Percentiles rank a stretch among this genome's conserved stretches.
Evolutionary conservation across 768 basidiomycete species (phyloP).

Genomic region (Psilocybe cyanescens): DNA sequence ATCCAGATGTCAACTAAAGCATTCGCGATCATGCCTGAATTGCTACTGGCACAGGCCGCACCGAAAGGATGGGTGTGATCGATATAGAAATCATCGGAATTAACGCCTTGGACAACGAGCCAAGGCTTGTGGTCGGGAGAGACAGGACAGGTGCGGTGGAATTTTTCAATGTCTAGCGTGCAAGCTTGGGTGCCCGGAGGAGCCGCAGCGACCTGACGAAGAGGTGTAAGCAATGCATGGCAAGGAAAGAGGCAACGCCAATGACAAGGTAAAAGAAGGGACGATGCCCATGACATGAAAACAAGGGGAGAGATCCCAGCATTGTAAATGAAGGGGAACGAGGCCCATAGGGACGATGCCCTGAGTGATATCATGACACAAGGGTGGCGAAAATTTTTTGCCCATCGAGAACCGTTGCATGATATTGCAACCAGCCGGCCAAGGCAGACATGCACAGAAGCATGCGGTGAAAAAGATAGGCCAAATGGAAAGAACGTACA

Average conservation of each 20-base stretch:
- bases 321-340: too few relatives aligned
- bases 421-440: not conserved
- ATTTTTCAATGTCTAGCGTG: conserved; percentile 34
- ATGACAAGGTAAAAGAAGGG: too few relatives aligned
- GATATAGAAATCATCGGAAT: conserved; percentile 26
- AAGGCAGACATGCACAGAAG: not conserved
- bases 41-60: conserved; percentile 30
- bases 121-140: conserved; percentile 33
- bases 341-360: too few relatives aligned
- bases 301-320: too few relatives aligned
- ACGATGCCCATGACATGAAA: too few relatives aligned
- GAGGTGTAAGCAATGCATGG: conserved; percentile 16
- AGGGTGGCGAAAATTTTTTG: too few relatives aligned
- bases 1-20: too few relatives aligned
- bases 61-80: conserved; percentile 35
- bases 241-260: too few relatives aligned
- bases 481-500: conserved; percentile 16
- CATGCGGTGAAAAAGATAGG: conserved; percentile 3
- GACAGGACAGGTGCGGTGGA: conserved; percentile 35
- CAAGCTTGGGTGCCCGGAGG: too few relatives aligned
- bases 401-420: too few relatives aligned
- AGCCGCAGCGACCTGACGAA: conserved; percentile 30
- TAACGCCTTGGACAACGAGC: conserved; percentile 29
- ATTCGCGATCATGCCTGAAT: conserved; percentile 29
- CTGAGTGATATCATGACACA: too few relatives aligned